These are phyloP conservation scores for Solanum piurae DNA, from an alignment of 257 asterid species.

Conservation along the genomic window DNA sequence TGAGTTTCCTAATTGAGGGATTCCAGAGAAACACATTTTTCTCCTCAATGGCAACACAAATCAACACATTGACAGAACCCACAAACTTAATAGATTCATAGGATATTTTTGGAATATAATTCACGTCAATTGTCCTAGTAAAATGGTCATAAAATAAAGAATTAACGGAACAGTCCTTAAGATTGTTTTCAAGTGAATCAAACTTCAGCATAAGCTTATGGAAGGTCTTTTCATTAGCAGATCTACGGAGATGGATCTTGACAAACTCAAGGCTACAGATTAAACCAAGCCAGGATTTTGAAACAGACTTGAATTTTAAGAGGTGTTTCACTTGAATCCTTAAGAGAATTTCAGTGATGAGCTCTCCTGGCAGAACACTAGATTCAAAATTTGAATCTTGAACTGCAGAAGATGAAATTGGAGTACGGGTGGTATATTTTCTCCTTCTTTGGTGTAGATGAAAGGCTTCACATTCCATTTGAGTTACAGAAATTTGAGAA, in stretches of 20 bases:
- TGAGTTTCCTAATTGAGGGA: neutral
- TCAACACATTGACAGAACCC: neutral
- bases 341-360: neutral
- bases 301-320: neutral
- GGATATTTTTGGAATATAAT: neutral
- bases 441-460: neutral
- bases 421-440: neutral
- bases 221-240: neutral
- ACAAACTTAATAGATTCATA: neutral
- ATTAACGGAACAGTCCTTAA: neutral
- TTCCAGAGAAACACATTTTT: neutral
- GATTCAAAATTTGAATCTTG: neutral
- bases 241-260: neutral
- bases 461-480: neutral
- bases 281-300: neutral
- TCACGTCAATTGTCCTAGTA: neutral
- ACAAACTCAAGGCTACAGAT: neutral
- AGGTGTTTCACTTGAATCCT: neutral
- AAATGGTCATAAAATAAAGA: neutral
- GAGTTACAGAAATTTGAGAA: neutral
- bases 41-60: neutral
- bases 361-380: neutral
- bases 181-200: neutral
- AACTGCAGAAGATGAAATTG: neutral
- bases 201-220: neutral